Evolutionary conservation across 129 eudicot species (phyloP), one percentile per base, ranked within the genome.

Genomic region (Flaveria robusta): DNA sequence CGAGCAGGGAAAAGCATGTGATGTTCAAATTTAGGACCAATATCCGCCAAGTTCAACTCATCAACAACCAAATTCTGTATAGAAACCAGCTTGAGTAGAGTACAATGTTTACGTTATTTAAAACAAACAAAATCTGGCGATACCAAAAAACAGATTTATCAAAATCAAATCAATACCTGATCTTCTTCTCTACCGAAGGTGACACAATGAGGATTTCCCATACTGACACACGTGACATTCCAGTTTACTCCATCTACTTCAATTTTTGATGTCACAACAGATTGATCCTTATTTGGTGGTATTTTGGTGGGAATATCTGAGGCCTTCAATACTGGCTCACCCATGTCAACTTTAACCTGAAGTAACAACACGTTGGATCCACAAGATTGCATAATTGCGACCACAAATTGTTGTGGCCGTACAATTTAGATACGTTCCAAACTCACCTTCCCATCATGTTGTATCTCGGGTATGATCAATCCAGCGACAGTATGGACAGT

Each of bases 181-280:
- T 49, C 78, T 55, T 12, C 26, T 74, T 84, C 89, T 14, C 83
- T 69, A 76, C 96, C 83, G 45, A 94, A 94, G 52, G 90, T 89
- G 51, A 94, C 83, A 78, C 98, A 94, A 42, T 94, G 98, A 71
- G 98, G 98, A 87, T 94, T 94, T 77, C 98, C 98, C 98, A 94
- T 94, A 87, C 98, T 94, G 83, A 94, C 98, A 74, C 98, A 94
- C 39, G 98, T 94, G 26, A 86, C 98, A 78, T 79, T 84, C 98
- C 98, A 94, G 74, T 67, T 84, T 60, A 74, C 64, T 39, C 98
- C 98, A 70, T 91, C 98, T 1, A 94, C 96, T 66, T 77, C 86
- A 29, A 94, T 50, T 62, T 79, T 82, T 42, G 96, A 77, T 81
- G 86, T 94, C 72, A 91, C 93, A 24, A 88, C 98, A 46, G 97